A percentile compares a stretch with the other conserved stretches of the same genome.
phyloP scores from a whole-genome alignment of 345 rosid genomes.

The Cardamine resedifolia region DNA sequence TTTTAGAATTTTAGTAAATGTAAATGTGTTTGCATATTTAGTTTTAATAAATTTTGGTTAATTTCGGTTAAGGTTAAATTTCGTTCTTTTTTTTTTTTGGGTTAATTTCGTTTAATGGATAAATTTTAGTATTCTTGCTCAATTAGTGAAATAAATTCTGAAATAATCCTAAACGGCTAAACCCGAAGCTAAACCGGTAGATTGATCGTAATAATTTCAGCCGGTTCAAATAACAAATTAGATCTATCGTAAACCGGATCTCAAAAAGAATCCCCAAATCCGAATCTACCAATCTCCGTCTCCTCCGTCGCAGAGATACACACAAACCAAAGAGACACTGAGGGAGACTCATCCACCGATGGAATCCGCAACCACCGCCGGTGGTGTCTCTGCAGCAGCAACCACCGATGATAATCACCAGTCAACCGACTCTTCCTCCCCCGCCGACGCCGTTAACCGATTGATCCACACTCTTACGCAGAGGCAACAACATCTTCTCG shows the following conservation, averaged over 20 bases:
- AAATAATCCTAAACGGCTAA: background rate
- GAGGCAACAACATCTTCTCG: conserved; percentile 70
- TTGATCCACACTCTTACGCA: conserved; percentile 49
- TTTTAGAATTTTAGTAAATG: no score
- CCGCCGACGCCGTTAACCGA: conserved; percentile 45
- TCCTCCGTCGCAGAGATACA: conserved; percentile 22
- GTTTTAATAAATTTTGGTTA: no score
- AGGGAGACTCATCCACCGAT: conserved; percentile 4
- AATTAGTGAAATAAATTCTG: background rate
- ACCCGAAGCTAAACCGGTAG: background rate
- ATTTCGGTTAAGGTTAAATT: no score
- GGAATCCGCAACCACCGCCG: conserved; percentile 43
- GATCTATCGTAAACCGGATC: conserved; percentile 17
- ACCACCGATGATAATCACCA: conserved; percentile 36
- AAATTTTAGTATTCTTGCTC: no score
- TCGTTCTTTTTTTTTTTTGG: no score
- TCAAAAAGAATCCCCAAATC: conserved; percentile 4
- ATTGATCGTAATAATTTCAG: background rate
- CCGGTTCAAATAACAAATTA: background rate
- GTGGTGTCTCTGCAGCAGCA: conserved; percentile 34
- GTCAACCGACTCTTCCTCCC: conserved; percentile 44
- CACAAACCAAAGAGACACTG: background rate
- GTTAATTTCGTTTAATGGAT: no score
- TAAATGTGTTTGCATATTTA: no score
- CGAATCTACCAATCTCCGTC: conserved; percentile 32